Percentiles rank a stretch among this genome's conserved stretches.
Evolutionary conservation across 208 protist species (phyloP).

Genomic region (Leishmania arabica): DNA sequence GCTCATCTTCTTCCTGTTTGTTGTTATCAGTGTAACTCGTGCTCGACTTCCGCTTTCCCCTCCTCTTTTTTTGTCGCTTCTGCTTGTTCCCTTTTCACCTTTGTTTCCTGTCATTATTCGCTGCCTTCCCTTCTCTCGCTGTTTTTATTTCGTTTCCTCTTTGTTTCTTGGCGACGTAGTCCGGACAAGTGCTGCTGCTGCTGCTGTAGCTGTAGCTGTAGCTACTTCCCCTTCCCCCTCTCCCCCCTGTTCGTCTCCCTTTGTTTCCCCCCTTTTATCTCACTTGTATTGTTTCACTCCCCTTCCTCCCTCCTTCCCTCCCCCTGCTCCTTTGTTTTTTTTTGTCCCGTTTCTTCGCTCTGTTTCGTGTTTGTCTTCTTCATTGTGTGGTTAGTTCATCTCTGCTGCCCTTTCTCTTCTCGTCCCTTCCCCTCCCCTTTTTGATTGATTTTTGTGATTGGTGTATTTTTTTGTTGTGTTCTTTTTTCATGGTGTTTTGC

Average conservation of each 20-base stretch:
- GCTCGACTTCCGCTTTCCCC: constrained; percentile 6
- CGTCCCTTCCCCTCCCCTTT: background rate
- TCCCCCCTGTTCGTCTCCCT: background rate
- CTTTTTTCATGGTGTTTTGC: no score
- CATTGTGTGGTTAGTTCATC: background rate
- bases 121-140: constrained; percentile 12
- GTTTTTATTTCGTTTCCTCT: background rate
- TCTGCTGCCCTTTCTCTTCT: background rate
- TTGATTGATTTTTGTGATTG: background rate
- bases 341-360: background rate
- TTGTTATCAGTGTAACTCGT: background rate
- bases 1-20: constrained; percentile 3
- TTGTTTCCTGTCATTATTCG: constrained; percentile 8
- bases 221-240: background rate
- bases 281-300: no score
- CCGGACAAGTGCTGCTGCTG: no score
- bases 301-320: background rate
- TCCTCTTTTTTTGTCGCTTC: background rate
- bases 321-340: background rate
- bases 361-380: background rate
- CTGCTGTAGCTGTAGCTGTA: no score
- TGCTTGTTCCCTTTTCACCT: background rate
- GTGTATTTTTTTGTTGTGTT: no score
- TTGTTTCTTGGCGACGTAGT: background rate
- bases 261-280: background rate